Evolutionary conservation across 1,284 basidiomycete genomes (phyloP).

Genomic region (Singerocomus inundabilis): DNA sequence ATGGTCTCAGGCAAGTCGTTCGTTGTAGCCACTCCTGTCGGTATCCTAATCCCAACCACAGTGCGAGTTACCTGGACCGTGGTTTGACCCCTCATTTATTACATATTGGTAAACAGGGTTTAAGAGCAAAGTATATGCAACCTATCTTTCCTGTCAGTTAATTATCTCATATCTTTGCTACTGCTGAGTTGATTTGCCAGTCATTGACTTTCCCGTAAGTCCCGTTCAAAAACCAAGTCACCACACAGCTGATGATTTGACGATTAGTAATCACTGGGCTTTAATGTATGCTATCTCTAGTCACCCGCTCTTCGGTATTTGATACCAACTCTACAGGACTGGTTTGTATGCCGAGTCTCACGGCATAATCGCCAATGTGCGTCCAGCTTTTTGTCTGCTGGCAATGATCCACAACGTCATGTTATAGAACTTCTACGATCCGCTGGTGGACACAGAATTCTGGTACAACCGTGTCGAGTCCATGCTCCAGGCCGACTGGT

Average conservation of each 20-base stretch:
- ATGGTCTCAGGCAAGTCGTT: conserved; percentile 68
- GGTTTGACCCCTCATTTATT: conserved; percentile 80
- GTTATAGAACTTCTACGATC: conserved; percentile 83
- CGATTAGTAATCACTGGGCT: conserved; percentile 78
- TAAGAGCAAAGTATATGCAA: conserved; percentile 82
- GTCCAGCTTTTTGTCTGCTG: conserved; percentile 18
- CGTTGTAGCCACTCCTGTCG: neutral
- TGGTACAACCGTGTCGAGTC: conserved; percentile 63
- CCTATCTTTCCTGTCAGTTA: conserved; percentile 80
- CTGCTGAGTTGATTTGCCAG: conserved; percentile 37
- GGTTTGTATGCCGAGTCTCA: conserved; percentile 85
- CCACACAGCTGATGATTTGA: neutral
- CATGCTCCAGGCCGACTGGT: conserved; percentile 74
- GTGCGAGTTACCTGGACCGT: conserved; percentile 82
- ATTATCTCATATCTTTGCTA: neutral
- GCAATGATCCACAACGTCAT: neutral
- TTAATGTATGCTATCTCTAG: conserved; percentile 53
- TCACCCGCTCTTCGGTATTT: neutral
- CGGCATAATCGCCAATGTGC: conserved; percentile 86
- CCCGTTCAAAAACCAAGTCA: neutral
- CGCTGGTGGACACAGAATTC: conserved; percentile 57
- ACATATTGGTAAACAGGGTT: conserved; percentile 72
- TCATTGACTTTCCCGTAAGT: conserved; percentile 87
- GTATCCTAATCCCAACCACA: conserved; percentile 28
- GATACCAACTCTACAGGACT: conserved; percentile 53